A percentile compares a stretch with the other conserved stretches of the same genome.
Evolutionary conservation across 2,329 filamentous ascomycete genomes (phyloP).

Genomic region (Ophidiomyces ophidiicola): DNA sequence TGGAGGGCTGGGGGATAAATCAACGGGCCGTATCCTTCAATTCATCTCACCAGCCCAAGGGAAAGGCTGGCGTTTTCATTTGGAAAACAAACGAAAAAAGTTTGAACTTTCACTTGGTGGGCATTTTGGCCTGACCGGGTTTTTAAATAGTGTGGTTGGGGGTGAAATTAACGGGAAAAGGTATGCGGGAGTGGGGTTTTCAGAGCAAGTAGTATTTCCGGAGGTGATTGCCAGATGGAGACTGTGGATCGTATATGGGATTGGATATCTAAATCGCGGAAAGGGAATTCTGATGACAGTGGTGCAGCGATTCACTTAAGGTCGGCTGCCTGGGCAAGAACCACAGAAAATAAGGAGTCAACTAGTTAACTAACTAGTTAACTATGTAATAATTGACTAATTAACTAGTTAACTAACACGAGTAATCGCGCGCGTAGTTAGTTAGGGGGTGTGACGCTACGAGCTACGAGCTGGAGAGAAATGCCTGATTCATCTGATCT

Average conservation of each 20-base stretch:
- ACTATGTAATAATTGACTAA: too few species aligned
- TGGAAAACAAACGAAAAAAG: slow-evolving; percentile 1
- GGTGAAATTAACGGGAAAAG: neutral
- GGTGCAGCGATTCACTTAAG: neutral
- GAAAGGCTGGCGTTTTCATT: slow-evolving; percentile 2
- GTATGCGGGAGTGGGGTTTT: slow-evolving; percentile 3
- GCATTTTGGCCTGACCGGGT: neutral
- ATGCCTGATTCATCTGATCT: too few species aligned
- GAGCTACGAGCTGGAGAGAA: too few species aligned
- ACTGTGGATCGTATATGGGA: slow-evolving; percentile 1
- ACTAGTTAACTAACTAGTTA: too few species aligned
- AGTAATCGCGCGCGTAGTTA: too few species aligned
- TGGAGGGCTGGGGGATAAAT: slow-evolving; percentile 5
- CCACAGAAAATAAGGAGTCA: too few species aligned
- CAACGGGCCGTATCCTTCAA: slow-evolving; percentile 2
- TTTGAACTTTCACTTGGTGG: slow-evolving; percentile 7
- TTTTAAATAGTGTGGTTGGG: neutral
- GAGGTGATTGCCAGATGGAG: slow-evolving; percentile 1
- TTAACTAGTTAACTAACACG: too few species aligned
- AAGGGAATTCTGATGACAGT: neutral
- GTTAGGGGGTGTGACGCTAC: too few species aligned
- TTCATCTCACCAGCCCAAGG: slow-evolving; percentile 2
- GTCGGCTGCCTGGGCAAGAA: too few species aligned
- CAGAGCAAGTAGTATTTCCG: slow-evolving; percentile 3
- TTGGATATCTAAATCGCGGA: slow-evolving; percentile 1